A percentile compares a stretch with the other conserved stretches of the same genome.
Evolutionary conservation across 164 flowering plant genomes (phyloP).

Genomic region (Echeveria elegans): DNA sequence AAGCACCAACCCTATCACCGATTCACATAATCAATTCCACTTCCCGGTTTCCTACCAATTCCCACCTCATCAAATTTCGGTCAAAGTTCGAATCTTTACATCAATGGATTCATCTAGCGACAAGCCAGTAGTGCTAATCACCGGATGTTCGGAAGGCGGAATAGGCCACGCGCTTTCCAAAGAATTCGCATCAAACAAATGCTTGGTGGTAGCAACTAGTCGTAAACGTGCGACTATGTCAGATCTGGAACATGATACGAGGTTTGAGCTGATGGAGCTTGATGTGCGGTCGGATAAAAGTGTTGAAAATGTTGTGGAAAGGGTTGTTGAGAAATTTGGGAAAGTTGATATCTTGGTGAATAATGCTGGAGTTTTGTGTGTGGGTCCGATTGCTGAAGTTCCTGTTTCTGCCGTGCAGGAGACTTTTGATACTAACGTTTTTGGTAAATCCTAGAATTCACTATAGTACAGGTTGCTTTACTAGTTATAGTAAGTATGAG

Average conservation of each 20-base stretch:
- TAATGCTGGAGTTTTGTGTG: not conserved
- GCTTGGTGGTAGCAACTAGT: not conserved
- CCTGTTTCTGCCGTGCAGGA: conserved; percentile 49
- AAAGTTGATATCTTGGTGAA: too few relatives aligned
- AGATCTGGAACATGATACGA: too few relatives aligned
- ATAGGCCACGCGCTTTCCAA: not conserved
- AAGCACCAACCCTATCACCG: too few relatives aligned
- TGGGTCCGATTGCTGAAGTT: conserved; percentile 70
- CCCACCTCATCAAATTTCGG: too few relatives aligned
- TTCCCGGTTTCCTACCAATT: too few relatives aligned
- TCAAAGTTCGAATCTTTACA: too few relatives aligned
- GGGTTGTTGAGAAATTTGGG: too few relatives aligned
- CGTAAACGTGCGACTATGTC: not conserved
- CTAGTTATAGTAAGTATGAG: not conserved
- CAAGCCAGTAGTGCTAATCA: not conserved
- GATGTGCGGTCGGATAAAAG: too few relatives aligned
- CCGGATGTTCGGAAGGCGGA: not conserved
- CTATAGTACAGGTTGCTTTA: not conserved
- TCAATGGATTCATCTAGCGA: not conserved
- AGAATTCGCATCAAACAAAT: not conserved
- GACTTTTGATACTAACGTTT: conserved; percentile 75
- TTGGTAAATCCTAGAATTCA: conserved; percentile 29
- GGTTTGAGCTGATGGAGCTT: too few relatives aligned
- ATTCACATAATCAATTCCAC: too few relatives aligned
- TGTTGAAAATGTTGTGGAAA: too few relatives aligned